phyloP scores from a whole-genome alignment of 768 basidiomycete genomes.

The Heimioporus sp. region DNA sequence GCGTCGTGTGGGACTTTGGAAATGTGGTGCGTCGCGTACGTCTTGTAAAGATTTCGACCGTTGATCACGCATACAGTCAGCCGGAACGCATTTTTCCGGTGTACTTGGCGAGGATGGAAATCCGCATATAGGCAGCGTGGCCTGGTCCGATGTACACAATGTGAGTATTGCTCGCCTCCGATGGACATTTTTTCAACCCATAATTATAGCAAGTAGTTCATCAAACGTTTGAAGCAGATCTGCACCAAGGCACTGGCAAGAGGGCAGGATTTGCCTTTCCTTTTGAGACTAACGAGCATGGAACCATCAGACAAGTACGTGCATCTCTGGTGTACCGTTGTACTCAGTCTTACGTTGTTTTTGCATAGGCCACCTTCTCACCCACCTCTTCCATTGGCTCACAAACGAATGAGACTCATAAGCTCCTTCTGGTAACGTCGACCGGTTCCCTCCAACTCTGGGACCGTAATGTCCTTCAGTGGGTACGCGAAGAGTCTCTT shows the following conservation, averaged over 20 bases:
- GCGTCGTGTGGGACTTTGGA: conserved; percentile 53
- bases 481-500: conserved; percentile 83
- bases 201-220: conserved; percentile 48
- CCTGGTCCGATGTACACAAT: conserved; percentile 57
- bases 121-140: conserved; percentile 59
- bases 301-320: conserved; percentile 65
- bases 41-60: not conserved
- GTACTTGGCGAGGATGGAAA: conserved; percentile 47
- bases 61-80: conserved; percentile 33
- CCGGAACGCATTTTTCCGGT: conserved; percentile 57
- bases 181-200: not conserved
- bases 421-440: conserved; percentile 59
- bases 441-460: conserved; percentile 78
- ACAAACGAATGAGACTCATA: conserved; percentile 32
- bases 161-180: conserved; percentile 38
- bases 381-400: conserved; percentile 41
- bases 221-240: conserved; percentile 50
- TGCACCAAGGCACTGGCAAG: conserved; percentile 45
- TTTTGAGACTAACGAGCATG: conserved; percentile 65
- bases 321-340: not conserved
- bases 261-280: conserved; percentile 54
- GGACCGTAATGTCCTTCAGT: conserved; percentile 56
- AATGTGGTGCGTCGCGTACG: conserved; percentile 40
- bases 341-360: not conserved
- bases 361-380: conserved; percentile 46